Base-by-base conservation (phyloP, 441 rosid genomes). In the Adansonia madagascariensis region DNA sequence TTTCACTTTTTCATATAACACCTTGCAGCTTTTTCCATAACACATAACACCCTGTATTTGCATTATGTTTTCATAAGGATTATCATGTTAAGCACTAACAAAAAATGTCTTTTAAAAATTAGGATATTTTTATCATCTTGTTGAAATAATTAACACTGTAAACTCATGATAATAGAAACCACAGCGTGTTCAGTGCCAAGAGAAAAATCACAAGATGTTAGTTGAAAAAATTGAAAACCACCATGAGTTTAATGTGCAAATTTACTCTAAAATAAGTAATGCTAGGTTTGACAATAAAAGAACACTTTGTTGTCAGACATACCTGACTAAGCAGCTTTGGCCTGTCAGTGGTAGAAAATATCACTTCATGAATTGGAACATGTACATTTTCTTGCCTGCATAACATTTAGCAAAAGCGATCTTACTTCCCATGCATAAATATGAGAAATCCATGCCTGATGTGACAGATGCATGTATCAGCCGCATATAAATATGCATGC, bases 281-380 rank as follows among this genome's bases (percentile, higher is more conserved):
- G 18, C 50, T 8, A 12, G 8, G 17, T 9, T 22, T 14, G 20
- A 44, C 41, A 74, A 74, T 60, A 44, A 60, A 6, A 74, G 31
- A 57, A 41, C 15, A 27, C 17, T 4, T 57, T 62, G 18, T 44
- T 44, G 24, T 63, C 65, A 80, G 75, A 60, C 59, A 41, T 84
- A 90, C 97, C 93, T 90, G 90, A 85, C 97, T 89, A 79, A 90
- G 93, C 83, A 90, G 90, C 89, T 92, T 92, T 60, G 93, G 94
- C 82, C 85, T 92, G 83, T 92, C 97, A 62, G 86, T 69, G 1
- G 92, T 86, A 67, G 91, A 92, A 86, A 92, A 92, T 79, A 88
- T 84, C 63, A 92, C 91, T 89, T 92, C 94, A 75, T 92, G 93
- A 68, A 83, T 80, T 46, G 89, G 89, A 69, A 82, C 65, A 70